Conservation (phyloP, 2,329 filamentous ascomycete species). For the Pestalotiopsis sp. region DNA sequence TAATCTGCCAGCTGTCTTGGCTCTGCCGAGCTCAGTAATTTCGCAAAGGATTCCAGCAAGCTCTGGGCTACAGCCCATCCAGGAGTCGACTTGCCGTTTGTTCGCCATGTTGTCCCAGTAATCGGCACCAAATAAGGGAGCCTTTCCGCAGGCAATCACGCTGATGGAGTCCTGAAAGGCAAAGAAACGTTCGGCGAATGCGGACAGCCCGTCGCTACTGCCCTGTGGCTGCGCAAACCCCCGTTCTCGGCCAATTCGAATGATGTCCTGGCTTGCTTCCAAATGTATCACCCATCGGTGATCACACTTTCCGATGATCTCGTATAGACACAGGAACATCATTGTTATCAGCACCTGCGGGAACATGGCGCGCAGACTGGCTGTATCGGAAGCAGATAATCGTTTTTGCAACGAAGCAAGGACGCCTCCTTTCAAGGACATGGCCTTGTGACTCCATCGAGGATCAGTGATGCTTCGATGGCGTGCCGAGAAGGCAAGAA, state of each 20-base stretch:
- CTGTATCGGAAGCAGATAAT: constrained; percentile 26
- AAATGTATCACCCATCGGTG: constrained; percentile 46
- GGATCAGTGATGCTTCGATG: constrained; percentile 14
- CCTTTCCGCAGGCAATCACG: constrained; percentile 48
- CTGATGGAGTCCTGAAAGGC: constrained; percentile 53
- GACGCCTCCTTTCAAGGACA: constrained; percentile 33
- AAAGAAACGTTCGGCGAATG: constrained; percentile 45
- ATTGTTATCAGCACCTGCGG: constrained; percentile 39
- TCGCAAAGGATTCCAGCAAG: constrained; percentile 45
- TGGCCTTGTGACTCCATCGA: constrained; percentile 13
- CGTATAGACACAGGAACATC: constrained; percentile 46
- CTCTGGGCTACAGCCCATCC: constrained; percentile 50
- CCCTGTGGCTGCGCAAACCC: neutral
- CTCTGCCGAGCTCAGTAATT: constrained; percentile 46
- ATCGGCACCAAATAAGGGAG: constrained; percentile 44
- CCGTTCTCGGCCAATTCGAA: constrained; percentile 34
- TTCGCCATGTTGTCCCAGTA: constrained; percentile 39
- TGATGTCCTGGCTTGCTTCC: constrained; percentile 45
- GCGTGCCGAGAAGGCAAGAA: constrained; percentile 17
- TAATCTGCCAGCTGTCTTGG: constrained; percentile 26
- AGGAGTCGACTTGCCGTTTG: constrained; percentile 33
- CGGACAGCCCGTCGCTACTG: constrained; percentile 20
- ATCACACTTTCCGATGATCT: constrained; percentile 36
- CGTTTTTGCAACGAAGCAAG: constrained; percentile 35
- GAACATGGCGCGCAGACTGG: constrained; percentile 14